Evolutionary conservation across 73 alveolate species (phyloP).

Genomic region (Tetrahymena elliotti): DNA sequence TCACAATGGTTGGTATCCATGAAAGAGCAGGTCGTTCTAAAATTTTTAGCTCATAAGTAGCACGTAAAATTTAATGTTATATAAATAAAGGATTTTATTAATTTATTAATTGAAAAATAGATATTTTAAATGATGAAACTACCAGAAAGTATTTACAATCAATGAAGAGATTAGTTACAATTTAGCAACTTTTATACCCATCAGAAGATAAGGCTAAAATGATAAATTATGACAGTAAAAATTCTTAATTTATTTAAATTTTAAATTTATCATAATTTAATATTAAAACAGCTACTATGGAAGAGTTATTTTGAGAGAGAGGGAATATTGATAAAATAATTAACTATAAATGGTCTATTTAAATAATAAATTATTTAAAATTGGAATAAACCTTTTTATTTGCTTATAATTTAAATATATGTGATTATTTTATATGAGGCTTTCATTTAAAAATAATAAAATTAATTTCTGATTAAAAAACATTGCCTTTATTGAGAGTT

Average conservation of each 20-base stretch:
- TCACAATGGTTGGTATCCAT: constrained; percentile 97
- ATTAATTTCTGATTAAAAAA: no score
- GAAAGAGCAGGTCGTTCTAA: constrained; percentile 92
- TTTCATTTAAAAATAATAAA: no score
- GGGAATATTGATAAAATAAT: no score
- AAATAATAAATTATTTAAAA: no score
- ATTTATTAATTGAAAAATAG: not conserved
- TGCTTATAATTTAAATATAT: no score
- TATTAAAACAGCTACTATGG: not conserved
- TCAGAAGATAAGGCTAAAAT: constrained; percentile 40
- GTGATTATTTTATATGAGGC: no score
- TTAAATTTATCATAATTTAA: not conserved
- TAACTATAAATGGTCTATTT: no score
- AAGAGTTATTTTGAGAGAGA: not conserved
- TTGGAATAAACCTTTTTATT: no score
- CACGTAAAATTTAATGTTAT: constrained; percentile 11
- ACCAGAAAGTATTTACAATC: constrained; percentile 83
- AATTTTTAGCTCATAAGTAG: constrained; percentile 81
- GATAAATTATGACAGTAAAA: constrained; percentile 33
- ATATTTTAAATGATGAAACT: constrained; percentile 92
- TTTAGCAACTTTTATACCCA: constrained; percentile 73
- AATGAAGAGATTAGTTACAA: constrained; percentile 80
- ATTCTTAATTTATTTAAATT: not conserved
- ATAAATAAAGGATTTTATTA: not conserved
- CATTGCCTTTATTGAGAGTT: no score